Evolutionary conservation across 2,329 filamentous ascomycete species (phyloP).

Genomic region (Arthroderma sp.): DNA sequence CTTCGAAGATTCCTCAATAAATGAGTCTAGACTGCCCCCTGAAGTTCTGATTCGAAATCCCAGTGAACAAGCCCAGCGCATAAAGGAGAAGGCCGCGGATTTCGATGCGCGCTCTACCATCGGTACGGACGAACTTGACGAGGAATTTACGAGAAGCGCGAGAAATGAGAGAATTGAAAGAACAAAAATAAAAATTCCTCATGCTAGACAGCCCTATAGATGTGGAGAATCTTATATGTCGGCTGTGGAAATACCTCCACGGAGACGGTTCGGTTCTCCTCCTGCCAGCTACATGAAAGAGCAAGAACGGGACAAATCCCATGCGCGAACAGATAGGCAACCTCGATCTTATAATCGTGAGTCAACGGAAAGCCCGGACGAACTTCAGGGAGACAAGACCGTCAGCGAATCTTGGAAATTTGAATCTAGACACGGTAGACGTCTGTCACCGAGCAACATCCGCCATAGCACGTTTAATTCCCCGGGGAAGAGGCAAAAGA

Average conservation of each 20-base stretch:
- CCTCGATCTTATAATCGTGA: conserved; percentile 5
- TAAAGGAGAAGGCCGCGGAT: no score
- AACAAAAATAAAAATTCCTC: background rate
- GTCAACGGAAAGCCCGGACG: conserved; percentile 27
- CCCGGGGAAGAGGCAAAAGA: conserved; percentile 1
- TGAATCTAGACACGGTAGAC: conserved; percentile 5
- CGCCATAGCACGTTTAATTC: conserved; percentile 17
- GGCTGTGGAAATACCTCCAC: conserved; percentile 1
- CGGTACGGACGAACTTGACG: background rate
- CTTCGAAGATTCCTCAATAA: no score
- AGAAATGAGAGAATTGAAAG: background rate
- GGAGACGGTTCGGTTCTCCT: no score
- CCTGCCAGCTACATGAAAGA: background rate
- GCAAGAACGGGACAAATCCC: background rate
- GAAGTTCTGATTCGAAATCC: no score
- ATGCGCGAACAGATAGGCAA: no score
- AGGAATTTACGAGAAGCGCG: conserved; percentile 2
- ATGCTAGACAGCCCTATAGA: background rate
- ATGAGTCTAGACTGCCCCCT: no score
- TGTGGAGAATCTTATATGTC: background rate
- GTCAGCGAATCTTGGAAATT: conserved; percentile 11
- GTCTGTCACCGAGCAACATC: conserved; percentile 22
- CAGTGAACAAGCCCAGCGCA: no score
- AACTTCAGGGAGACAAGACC: conserved; percentile 26
- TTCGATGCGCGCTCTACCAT: no score